Base-by-base conservation (phyloP, 768 basidiomycete genomes). In the Mycena indigotica region DNA sequence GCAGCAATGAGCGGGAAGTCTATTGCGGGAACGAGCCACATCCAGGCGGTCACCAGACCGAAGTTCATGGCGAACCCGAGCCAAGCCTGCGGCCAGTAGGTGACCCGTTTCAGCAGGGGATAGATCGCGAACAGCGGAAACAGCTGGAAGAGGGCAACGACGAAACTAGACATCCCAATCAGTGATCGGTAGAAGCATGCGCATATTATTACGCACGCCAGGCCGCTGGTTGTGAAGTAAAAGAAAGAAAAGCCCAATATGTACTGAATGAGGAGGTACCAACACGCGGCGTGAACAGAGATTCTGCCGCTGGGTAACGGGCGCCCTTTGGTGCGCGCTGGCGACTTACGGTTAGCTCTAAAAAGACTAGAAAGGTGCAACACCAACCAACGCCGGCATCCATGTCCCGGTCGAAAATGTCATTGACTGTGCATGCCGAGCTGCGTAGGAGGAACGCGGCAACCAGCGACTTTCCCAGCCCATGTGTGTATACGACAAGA, bases 11-110 rank as follows among this genome's bases (percentile, higher is more conserved):
- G 46, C n/a, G 60, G 50, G 12, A 61, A 24, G 39, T 81, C 65
- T 32, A 75, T 29, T 2, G 51, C 52, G 15, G 69, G 71, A 2
- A 75, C 76, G 3, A 73, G 69, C 0, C 80, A 70, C 12, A 78
- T 65, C 81, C 80, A 84, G 0, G 79, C 75, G 2, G 80, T 79
- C 30, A 79, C 68, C 57, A 81, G 73, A 13, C 83, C 79, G 53
- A 83, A 82, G 60, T 81, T 84, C 79, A 84, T 83, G 6, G 80
- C 80, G 53, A 84, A 71, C 24, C 84, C 84, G 1, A 86, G 77
- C 82, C 81, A 84, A 0, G 82, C 82, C 62, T 86, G 84, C 0
- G 84, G 84, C 83, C 83, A 86, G 59, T 83, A 70, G 0, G 84
- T 85, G 35, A 78, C 67, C 6, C 84, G 75, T 63, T 86, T 86